Base-by-base conservation (phyloP, 495 filamentous ascomycete genomes). In the Haplographium delicatum region DNA sequence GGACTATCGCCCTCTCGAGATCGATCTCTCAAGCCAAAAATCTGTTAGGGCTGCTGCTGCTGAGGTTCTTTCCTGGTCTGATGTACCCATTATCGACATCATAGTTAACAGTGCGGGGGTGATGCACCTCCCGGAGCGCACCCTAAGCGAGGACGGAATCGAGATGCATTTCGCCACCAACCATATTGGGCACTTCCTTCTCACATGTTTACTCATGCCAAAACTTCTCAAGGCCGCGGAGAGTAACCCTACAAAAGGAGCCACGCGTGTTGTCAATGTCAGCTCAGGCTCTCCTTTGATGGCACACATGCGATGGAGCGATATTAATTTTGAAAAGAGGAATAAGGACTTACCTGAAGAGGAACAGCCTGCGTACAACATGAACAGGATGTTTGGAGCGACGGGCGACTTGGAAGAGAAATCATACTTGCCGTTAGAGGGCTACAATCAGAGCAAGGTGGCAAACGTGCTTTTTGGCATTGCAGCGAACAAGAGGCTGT, bases 31-130 rank as follows among this genome's bases (percentile, higher is more conserved):
- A 5, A 60, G 46, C 47, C 71, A 72, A 52, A 60, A 64, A 42
- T 59, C 70, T 13, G 68, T 80, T 5, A 68, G 71, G 3, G 57
- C 58, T 2, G 66, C 66, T 2, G 74, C 71, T 15, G 52, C 61
- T 1, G 54, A 62, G 16, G 43, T 79, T 16, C 63, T 73, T 1
- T 57, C 61, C 5, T 70, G 69, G 42, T 38, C 28, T 1, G 42
- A 31, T 44, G 15, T 44, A 9, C 42, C 42, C 3, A 31, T n/a
- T n/a, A 47, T 87, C 26, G 78, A 86, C 60, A 75, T 84, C 22
- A 56, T 86, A 1, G 75, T 86, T 59, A 84, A 87, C 68, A 87
- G 83, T 58, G 82, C 84, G 10, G 84, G 77, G 4, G 72, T 86
- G 45, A 86, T 86, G 83, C 67, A 70, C 31, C 18, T 66, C 69